phyloP scores from a whole-genome alignment of 441 rosid species.

The Euphorbia schlechtendalii region DNA sequence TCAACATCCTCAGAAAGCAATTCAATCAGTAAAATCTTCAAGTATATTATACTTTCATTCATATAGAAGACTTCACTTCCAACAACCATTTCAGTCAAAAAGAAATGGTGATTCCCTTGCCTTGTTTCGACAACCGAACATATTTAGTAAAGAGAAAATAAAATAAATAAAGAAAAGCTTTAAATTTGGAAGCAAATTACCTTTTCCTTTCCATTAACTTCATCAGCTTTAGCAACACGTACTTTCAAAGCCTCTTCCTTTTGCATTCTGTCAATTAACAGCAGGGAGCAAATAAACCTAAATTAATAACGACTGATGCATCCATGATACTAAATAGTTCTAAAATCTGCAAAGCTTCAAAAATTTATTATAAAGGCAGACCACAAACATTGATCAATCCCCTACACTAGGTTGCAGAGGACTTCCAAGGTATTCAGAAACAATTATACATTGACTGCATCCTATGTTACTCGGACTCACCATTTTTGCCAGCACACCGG shows the following conservation, averaged over 20 bases:
- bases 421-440: conserved; percentile 5
- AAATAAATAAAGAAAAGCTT: conserved; percentile 1
- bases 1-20: background rate
- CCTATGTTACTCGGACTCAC: too few relatives aligned
- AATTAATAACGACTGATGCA: conserved; percentile 1
- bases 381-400: background rate
- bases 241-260: conserved; percentile 92
- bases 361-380: background rate
- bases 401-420: background rate
- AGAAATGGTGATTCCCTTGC: background rate
- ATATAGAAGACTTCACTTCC: background rate
- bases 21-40: background rate
- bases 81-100: background rate
- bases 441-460: conserved; percentile 6
- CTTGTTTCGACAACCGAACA: conserved; percentile 3
- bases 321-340: background rate
- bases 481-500: too few relatives aligned
- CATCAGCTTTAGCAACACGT: conserved; percentile 75
- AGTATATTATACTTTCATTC: background rate
- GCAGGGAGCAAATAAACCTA: conserved; percentile 5
- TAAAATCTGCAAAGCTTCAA: background rate
- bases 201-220: conserved; percentile 83
- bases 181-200: conserved; percentile 29
- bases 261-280: conserved; percentile 52
- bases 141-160: background rate